Conservation (phyloP, 352 stramenopile genomes). For the Globisporangium ultimum region DNA sequence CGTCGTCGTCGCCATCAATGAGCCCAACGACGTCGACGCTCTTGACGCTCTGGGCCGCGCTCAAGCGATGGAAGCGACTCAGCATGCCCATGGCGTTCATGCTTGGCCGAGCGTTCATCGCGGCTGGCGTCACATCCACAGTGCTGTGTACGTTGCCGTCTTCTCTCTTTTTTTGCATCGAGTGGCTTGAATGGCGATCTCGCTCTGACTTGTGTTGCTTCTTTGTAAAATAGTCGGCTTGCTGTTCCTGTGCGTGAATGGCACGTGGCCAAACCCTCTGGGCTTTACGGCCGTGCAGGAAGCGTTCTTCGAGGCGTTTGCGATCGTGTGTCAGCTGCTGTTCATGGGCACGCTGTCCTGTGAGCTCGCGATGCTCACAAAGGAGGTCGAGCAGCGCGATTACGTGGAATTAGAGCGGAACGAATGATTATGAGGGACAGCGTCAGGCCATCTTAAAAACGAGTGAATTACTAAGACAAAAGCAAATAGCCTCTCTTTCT, state of each 20-base stretch:
- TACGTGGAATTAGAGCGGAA: constrained; percentile 56
- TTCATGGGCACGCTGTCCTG: constrained; percentile 85
- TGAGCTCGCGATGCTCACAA: constrained; percentile 57
- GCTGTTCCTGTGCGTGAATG: constrained; percentile 81
- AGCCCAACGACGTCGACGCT: background rate
- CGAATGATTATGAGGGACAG: constrained; percentile 24
- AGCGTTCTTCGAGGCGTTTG: constrained; percentile 78
- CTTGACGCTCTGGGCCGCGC: constrained; percentile 23
- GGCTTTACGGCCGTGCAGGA: constrained; percentile 80
- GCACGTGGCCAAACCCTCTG: constrained; percentile 70
- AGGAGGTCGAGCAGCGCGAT: constrained; percentile 58
- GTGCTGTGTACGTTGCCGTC: constrained; percentile 51
- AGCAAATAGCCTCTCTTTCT: background rate
- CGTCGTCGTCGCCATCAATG: background rate
- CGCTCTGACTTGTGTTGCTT: no score
- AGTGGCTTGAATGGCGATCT: background rate
- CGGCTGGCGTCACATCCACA: constrained; percentile 48
- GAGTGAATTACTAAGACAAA: background rate
- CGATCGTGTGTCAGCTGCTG: constrained; percentile 84
- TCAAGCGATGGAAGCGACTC: constrained; percentile 52
- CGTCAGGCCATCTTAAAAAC: background rate
- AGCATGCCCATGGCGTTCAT: constrained; percentile 47
- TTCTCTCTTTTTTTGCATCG: background rate
- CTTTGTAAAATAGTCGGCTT: constrained; percentile 42
- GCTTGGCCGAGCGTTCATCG: constrained; percentile 46